Evolutionary conservation across 2,329 filamentous ascomycete species (phyloP).

Genomic region (Grosmannia huntii): DNA sequence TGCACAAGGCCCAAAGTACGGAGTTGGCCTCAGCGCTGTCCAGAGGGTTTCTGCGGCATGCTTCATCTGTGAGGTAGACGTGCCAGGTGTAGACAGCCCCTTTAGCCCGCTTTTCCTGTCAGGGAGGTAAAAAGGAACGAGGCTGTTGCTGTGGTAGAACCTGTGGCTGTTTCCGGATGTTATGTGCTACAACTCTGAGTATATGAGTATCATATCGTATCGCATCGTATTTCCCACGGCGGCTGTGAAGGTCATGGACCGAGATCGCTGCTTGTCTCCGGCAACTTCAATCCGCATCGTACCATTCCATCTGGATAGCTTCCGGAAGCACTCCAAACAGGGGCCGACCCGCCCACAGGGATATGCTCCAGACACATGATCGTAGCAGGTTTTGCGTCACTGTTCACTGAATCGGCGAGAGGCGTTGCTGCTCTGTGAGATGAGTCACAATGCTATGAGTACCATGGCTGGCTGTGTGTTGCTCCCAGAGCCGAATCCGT

Average conservation of each 20-base stretch:
- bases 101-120: not conserved
- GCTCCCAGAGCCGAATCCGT: not conserved
- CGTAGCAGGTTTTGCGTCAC: not conserved
- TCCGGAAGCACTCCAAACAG: not conserved
- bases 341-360: not conserved
- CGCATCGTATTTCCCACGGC: no score
- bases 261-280: not conserved
- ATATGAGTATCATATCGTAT: no score
- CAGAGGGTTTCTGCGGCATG: not conserved
- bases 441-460: no score
- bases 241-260: not conserved
- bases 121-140: not conserved
- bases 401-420: no score
- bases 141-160: not conserved
- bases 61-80: not conserved
- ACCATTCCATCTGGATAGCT: not conserved
- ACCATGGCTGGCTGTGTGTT: not conserved
- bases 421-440: no score
- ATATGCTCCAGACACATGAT: not conserved
- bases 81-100: not conserved
- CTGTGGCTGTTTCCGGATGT: not conserved
- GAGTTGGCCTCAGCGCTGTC: no score
- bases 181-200: no score
- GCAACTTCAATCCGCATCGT: not conserved
- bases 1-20: constrained; percentile 2